These are phyloP conservation scores for Starmerella tilneyi DNA, from an alignment of 805 yeast species.

Conservation along the genomic window DNA sequence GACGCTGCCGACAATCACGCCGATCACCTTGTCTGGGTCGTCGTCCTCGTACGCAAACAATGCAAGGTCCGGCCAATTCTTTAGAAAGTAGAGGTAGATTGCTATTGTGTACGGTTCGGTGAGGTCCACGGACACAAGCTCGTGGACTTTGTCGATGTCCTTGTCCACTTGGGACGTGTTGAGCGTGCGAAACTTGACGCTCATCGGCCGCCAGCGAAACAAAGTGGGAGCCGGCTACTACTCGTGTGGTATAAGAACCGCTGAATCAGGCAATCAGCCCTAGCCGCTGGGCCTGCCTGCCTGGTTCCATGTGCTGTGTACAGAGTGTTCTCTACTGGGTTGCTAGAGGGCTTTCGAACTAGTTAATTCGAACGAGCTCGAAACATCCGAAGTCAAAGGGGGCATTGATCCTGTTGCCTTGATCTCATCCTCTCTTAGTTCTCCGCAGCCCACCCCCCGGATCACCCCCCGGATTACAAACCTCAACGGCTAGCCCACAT, in stretches of 20 bases:
- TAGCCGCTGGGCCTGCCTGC: no score
- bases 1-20: conserved; percentile 73
- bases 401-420: no score
- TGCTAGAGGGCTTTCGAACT: no score
- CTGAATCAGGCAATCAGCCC: conserved; percentile 3
- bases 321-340: no score
- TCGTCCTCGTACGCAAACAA: conserved; percentile 38
- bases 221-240: no score
- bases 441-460: background rate
- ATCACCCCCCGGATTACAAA: background rate
- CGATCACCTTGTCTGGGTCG: conserved; percentile 37
- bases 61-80: conserved; percentile 84
- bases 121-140: conserved; percentile 58
- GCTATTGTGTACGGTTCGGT: conserved; percentile 92
- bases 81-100: conserved; percentile 81
- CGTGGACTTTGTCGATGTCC: conserved; percentile 31
- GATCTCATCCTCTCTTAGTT: no score
- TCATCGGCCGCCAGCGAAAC: background rate
- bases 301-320: no score
- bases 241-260: background rate
- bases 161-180: conserved; percentile 24
- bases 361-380: no score
- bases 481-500: no score
- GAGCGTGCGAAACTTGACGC: conserved; percentile 19
- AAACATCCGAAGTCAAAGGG: no score